Evolutionary conservation across 192 early-diverging fungal species (phyloP), one percentile per base, ranked within the genome.

Genomic region (Physocladia obscura): DNA sequence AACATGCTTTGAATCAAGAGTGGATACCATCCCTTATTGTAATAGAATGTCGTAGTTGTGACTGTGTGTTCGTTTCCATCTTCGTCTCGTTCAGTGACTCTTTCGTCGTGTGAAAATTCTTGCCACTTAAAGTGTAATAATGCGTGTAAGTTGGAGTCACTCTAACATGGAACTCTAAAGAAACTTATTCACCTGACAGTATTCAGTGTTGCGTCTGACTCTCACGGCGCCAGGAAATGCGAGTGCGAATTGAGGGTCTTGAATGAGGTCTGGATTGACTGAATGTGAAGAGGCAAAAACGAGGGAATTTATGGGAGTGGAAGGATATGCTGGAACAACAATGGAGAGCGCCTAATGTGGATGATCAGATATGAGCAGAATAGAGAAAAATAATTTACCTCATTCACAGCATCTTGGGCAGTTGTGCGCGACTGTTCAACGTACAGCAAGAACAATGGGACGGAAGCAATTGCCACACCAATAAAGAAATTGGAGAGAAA

Each of bases 11-110:
- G 36, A 54, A 77, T 64, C 2, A 15, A 30, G 48, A 37, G 24
- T 17, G 67, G 21, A 22, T 63, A 26, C 76, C 76, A 77, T 4
- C 61, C 58, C 24, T 76, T 76, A 21, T 29, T 36, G 62, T 77
- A 77, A 55, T 76, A 76, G 29, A 76, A 77, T 6, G 52, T 50
- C 36, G 55, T 21, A 2, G 30, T 38, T 3, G 69, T 71, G 30
- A 59, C 52, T 2, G 49, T 62, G 13, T 49, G 44, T 56, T 76
- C 74, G 2, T 68, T 52, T 22, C 67, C 74, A 26, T 73, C 65
- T 19, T 38, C 52, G 63, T 73, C 71, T 32, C 32, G 0, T 19
- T 39, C 50, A 15, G 26, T 52, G 21, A 2, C 13, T 32, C 37
- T 30, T 29, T 67, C 59, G 22, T 74, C 54, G 2, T 47, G 36